Base-by-base conservation (phyloP, 208 protist species). In the Spongospora subterranea region DNA sequence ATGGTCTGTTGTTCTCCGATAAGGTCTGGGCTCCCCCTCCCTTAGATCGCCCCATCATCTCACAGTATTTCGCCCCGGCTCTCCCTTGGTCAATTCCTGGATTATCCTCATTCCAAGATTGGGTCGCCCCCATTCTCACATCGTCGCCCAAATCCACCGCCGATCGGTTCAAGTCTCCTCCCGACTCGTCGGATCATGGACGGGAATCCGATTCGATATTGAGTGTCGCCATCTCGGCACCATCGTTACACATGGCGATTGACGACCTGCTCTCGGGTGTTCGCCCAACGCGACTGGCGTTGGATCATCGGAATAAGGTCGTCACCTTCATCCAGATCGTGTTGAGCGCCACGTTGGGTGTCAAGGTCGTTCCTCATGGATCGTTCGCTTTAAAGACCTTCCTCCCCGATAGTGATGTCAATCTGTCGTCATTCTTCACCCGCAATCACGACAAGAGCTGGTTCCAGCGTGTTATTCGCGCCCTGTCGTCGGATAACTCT, bases 381-480 rank as follows among this genome's bases (percentile, higher is more conserved):
- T 82, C 71, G 71, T 82, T 39, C 71, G 71, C 71, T 6, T 82
- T 82, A 35, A 6, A n/a, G 35, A 82, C 71, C 11, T 82, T 82
- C 71, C 71, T 82, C 17, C 71, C 71, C n/a, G 71, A 82, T 43
- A 82, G 71, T n/a, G n/a, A 82, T n/a, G 40, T 82, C n/a, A 82
- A 82, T 43, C 71, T 82, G n/a, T 82, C 71, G n/a, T 35, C 71
- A n/a, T 82, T 82, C 71, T 82, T 82, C 71, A 82, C 71, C 17
- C 71, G 71, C 35, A 82, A 82, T 82, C 71, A 82, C 40, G 71
- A 82, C 71, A 82, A 82, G 71, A 82, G 71, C 71, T 82, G 71
- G 71, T 82, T 82, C 71, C 71, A 82, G 71, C 71, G 71, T 35
- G 71, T 82, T 13, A 82, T 82, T 43, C 71, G 71, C 6, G 71